Evolutionary conservation across 129 eudicot genomes (phyloP), one percentile per base, ranked within the genome.

Genomic region (Rutidosis leptorrhynchoides): DNA sequence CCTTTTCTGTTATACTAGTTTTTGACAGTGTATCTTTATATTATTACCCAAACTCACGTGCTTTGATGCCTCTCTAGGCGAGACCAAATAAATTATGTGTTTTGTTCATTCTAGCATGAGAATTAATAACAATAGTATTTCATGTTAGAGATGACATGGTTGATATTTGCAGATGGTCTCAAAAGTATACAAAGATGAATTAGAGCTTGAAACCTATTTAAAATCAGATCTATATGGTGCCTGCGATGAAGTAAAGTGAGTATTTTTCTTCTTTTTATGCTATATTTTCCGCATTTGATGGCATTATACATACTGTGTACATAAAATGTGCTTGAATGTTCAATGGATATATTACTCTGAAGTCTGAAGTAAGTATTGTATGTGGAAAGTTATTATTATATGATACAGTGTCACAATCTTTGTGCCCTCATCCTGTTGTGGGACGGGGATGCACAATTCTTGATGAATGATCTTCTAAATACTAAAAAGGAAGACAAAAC

Each of bases 201-300:
- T 75, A 79, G 95, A 93, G 82, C 86, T 93, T 37, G 96, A 93
- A 42, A 84, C 90, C 42, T 93, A 93, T 69, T 74, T 93, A 74
- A 78, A 80, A 40, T 93, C 99, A 53, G 83, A 89, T 78, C 67
- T 63, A 52, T 93, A 93, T 80, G 99, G 90, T 58, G 84, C 79
- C 73, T 89, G 85, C 57, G 78, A 76, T 71, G 79, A 72, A 76
- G 79, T 75, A 40, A 84, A 83, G 99, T 93, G 71, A 93, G 99
- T 86, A 46, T 63, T 69, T 28, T 64, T 48, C 32, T 53, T 69
- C 54, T 56, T 63, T 64, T 46, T 20, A 49, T 43, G 22, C 29
- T 64, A 61, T 20, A 4, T 66, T 46, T 58, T 32, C 58, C 33
- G 42, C 27, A 24, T 46, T 32, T 59, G 42, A 14, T 76, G 62